Evolutionary conservation across 768 basidiomycete species (phyloP).

Genomic region (Termitomyces sp.): DNA sequence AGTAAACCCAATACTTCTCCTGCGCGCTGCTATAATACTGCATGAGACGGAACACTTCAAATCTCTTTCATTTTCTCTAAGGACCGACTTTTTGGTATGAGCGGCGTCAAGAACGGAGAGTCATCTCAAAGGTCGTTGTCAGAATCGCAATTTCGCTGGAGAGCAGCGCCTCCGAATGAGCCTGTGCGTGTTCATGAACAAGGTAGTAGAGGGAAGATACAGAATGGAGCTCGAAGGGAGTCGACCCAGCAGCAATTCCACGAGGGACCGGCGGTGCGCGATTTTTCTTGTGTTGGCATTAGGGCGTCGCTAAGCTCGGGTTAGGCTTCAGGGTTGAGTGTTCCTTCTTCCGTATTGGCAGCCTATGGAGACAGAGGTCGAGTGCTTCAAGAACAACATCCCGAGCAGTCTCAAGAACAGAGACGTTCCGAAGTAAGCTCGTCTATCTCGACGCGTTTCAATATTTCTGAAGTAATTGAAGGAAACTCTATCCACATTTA

Average conservation of each 20-base stretch:
- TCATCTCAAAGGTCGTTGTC: constrained; percentile 1
- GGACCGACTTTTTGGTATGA: background rate
- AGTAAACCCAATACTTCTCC: background rate
- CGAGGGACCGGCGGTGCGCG: background rate
- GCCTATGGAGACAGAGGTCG: background rate
- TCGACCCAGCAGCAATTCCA: background rate
- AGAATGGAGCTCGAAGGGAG: background rate
- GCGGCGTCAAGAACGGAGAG: background rate
- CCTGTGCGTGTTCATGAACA: background rate
- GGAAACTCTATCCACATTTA: background rate
- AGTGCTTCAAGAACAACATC: background rate
- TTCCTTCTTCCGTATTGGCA: constrained; percentile 7
- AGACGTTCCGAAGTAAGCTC: background rate
- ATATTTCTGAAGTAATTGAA: background rate
- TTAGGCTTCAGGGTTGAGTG: background rate
- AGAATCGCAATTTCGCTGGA: constrained; percentile 6
- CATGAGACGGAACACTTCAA: background rate
- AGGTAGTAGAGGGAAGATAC: background rate
- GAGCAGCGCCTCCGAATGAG: background rate
- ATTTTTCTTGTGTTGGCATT: background rate
- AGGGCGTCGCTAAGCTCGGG: background rate
- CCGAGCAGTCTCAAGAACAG: background rate
- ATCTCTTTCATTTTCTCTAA: background rate
- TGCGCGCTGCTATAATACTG: background rate
- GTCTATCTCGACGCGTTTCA: background rate